Conservation (phyloP, 768 basidiomycete species). For the Lactarius sanguifluus region DNA sequence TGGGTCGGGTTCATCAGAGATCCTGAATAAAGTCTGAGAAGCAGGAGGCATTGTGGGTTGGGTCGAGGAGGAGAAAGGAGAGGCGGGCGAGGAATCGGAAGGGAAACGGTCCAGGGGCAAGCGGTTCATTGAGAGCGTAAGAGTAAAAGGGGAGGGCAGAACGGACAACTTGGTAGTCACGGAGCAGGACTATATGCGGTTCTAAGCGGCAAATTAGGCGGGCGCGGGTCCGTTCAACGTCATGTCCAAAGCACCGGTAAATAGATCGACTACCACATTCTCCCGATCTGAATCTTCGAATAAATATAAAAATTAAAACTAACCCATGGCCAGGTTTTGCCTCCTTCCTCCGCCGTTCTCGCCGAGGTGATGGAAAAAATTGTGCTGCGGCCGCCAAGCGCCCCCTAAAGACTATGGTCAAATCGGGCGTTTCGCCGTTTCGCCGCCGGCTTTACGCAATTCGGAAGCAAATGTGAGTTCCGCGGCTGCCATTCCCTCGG, state of each 20-base stretch:
- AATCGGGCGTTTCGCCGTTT: conserved; percentile 13
- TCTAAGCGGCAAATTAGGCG: conserved; percentile 25
- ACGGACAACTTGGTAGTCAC: conserved; percentile 17
- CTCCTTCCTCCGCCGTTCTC: conserved; percentile 13
- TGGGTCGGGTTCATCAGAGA: conserved; percentile 35
- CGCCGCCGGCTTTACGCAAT: conserved; percentile 29
- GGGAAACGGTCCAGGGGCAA: conserved; percentile 18
- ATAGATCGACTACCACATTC: conserved; percentile 9
- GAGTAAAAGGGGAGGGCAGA: background rate
- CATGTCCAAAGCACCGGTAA: conserved; percentile 16
- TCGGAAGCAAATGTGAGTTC: conserved; percentile 14
- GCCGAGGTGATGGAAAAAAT: conserved; percentile 6
- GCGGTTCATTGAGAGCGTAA: conserved; percentile 17
- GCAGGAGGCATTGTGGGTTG: conserved; percentile 11
- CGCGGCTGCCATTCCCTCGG: conserved; percentile 9
- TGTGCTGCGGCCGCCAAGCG: background rate
- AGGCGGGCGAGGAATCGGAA: background rate
- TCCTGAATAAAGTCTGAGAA: conserved; percentile 20
- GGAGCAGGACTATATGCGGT: conserved; percentile 24
- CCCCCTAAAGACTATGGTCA: background rate
- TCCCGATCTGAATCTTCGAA: conserved; percentile 17
- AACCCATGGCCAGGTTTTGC: background rate
- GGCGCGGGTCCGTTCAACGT: conserved; percentile 18
- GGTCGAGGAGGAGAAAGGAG: background rate
- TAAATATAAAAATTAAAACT: background rate